These are phyloP conservation scores for Dioscorea zingiberensis DNA, from an alignment of 106 monocot genomes.

Conservation along the genomic window DNA sequence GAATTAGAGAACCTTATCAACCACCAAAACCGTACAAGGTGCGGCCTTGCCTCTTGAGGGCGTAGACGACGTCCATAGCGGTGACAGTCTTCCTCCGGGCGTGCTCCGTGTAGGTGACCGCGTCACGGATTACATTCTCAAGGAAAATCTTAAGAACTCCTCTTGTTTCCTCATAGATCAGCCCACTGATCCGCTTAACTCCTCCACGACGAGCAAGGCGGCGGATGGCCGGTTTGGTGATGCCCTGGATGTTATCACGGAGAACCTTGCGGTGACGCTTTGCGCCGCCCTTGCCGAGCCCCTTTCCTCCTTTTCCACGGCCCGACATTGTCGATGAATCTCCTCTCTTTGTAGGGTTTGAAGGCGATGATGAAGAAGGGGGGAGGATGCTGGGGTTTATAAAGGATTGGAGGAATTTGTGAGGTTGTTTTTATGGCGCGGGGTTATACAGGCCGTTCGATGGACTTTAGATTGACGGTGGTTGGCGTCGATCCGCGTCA, in stretches of 20 bases:
- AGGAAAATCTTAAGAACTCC: conserved; percentile 68
- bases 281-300: conserved; percentile 31
- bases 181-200: conserved; percentile 56
- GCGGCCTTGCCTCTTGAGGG: conserved; percentile 36
- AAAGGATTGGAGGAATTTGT: neutral
- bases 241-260: conserved; percentile 42
- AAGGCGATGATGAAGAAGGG: neutral
- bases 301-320: conserved; percentile 27
- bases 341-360: neutral
- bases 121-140: conserved; percentile 67
- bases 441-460: neutral
- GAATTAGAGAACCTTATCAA: neutral
- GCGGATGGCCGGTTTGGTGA: conserved; percentile 36
- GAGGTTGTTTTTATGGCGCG: neutral
- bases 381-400: neutral
- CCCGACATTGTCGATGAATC: conserved; percentile 2
- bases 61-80: conserved; percentile 39
- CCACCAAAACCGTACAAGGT: conserved; percentile 37
- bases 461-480: neutral
- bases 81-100: conserved; percentile 36
- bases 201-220: conserved; percentile 42
- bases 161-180: conserved; percentile 65
- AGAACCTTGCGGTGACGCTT: conserved; percentile 35
- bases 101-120: conserved; percentile 66
- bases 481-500: neutral